These are phyloP conservation scores for Pugionium cornutum DNA, from an alignment of 345 rosid species.

Conservation along the genomic window DNA sequence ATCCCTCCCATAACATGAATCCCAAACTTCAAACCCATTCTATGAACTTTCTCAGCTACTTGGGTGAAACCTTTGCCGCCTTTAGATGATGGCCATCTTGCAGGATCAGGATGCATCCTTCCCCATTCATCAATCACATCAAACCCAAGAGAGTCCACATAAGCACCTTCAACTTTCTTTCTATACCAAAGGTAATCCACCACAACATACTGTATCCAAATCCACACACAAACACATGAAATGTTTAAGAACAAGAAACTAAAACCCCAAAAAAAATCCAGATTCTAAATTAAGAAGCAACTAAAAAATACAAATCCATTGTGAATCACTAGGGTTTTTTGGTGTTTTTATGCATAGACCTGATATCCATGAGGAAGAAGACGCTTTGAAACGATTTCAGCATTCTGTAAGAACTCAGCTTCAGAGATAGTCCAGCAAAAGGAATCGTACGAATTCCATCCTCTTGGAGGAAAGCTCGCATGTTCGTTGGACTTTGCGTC, in stretches of 20 bases:
- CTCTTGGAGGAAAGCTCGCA: constrained; percentile 83
- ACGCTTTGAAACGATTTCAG: constrained; percentile 62
- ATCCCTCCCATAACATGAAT: constrained; percentile 94
- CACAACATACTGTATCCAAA: constrained; percentile 70
- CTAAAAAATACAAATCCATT: no score
- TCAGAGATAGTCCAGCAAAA: constrained; percentile 88
- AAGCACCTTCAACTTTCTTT: constrained; percentile 73
- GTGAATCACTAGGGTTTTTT: neutral
- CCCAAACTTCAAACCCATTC: constrained; percentile 92
- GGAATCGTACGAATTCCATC: constrained; percentile 96
- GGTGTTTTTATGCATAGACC: constrained; percentile 41
- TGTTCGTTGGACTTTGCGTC: constrained; percentile 32
- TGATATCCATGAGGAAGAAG: constrained; percentile 70
- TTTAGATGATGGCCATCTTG: constrained; percentile 89
- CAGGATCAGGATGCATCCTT: constrained; percentile 75
- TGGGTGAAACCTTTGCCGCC: constrained; percentile 76
- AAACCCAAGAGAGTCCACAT: constrained; percentile 65
- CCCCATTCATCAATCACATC: constrained; percentile 99
- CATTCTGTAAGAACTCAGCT: constrained; percentile 73
- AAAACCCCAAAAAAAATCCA: neutral
- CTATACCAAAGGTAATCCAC: constrained; percentile 98
- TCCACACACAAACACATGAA: neutral
- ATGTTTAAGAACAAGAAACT: no score
- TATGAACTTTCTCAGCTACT: constrained; percentile 74
- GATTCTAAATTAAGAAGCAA: constrained; percentile 4